Percentiles rank a stretch among this genome's conserved stretches.
Evolutionary conservation across 176 grass and related monocot species (phyloP).

Genomic region (Calamus simplicifolius): DNA sequence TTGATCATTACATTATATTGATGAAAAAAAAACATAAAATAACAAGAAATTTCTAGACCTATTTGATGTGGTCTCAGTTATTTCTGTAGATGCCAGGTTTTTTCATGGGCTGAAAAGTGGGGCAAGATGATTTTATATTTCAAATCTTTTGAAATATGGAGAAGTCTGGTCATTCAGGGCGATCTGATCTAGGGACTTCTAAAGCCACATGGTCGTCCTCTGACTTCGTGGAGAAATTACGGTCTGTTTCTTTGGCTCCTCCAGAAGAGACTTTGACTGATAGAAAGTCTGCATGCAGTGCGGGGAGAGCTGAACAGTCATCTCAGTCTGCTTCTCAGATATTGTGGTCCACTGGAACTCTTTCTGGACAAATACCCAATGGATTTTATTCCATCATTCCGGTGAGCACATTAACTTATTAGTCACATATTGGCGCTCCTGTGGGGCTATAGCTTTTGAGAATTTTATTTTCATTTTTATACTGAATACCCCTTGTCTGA

Average conservation of each 20-base stretch:
- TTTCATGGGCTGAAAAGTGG: slow-evolving; percentile 4
- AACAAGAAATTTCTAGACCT: not conserved
- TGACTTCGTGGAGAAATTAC: slow-evolving; percentile 67
- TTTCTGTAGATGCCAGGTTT: not conserved
- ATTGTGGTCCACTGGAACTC: slow-evolving; percentile 82
- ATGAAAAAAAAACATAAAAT: too few species aligned
- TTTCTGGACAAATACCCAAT: slow-evolving; percentile 79
- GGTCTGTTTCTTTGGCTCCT: slow-evolving; percentile 64
- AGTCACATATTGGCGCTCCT: too few species aligned
- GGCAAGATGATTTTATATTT: slow-evolving; percentile 9
- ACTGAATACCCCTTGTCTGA: too few species aligned
- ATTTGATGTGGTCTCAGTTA: not conserved
- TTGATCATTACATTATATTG: too few species aligned
- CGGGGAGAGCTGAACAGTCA: slow-evolving; percentile 25
- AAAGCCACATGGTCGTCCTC: slow-evolving; percentile 68
- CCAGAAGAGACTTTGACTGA: slow-evolving; percentile 42
- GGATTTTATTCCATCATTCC: slow-evolving; percentile 97
- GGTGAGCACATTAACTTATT: slow-evolving; percentile 36
- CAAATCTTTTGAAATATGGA: slow-evolving; percentile 44
- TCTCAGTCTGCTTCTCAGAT: slow-evolving; percentile 76
- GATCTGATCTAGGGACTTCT: slow-evolving; percentile 51
- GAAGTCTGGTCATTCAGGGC: slow-evolving; percentile 44
- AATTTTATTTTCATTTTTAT: too few species aligned
- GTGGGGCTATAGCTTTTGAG: too few species aligned
- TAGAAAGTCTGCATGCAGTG: slow-evolving; percentile 28